Base-by-base conservation (phyloP, 1,284 basidiomycete species). In the Hemileia vastatrix region DNA sequence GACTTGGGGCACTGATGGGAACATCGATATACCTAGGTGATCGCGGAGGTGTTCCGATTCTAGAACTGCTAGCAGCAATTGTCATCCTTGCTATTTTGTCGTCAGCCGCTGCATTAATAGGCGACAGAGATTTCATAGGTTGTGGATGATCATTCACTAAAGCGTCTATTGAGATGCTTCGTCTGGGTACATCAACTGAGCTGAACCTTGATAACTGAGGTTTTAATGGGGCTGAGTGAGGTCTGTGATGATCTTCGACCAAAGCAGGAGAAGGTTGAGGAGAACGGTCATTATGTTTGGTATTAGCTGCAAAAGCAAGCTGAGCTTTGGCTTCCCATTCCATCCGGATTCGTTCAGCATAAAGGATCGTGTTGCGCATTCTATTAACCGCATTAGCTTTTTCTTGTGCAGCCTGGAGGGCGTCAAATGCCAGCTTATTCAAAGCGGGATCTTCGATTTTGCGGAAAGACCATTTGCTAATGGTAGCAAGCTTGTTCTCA, bases 331-430 rank as follows among this genome's bases (percentile, higher is more conserved):
- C 88, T 75, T 97, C 88, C 92, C 94, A 98, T 77, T 98, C 95
- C 70, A 88, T 86, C 76, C 95, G 86, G 24, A 96, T 89, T 78
- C 95, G 95, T 79, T 98, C 95, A 36, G 91, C 87, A 77, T 98
- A 98, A 65, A 90, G 82, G 68, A 99, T 95, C 23, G 92, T 97
- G 75, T 96, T 97, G 77, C 95, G 89, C 86, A 98, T 87, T 47
- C 95, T 86, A 64, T 92, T 90, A 52, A 97, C 88, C 66, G 87
- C 91, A 77, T 93, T 93, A 66, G 93, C 84, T 81, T 99, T 99
- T 76, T 88, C 85, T 40, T 88, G 82, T 81, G 95, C 88, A 40
- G 94, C 83, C 40, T 86, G 83, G 69, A 93, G 90, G 6, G 86
- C 86, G 72, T 98, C 93, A 64, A 85, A 83, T 58, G 88, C 82